Percentiles rank a stretch among this genome's conserved stretches.
These are phyloP conservation scores for Magnusiomyces sp. DNA, from an alignment of 1,139 yeast genomes.

Conservation along the genomic window DNA sequence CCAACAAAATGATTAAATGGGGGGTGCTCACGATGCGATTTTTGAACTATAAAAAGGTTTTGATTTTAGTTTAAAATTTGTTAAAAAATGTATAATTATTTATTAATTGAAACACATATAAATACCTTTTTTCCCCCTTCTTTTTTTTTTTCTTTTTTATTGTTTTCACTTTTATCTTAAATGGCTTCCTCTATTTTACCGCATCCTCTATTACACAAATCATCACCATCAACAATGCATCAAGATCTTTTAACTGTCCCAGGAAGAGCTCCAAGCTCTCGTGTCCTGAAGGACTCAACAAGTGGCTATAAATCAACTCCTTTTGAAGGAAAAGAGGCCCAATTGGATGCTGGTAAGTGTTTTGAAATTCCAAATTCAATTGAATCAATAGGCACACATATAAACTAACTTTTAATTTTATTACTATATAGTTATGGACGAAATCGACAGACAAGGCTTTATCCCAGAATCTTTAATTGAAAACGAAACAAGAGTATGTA, in stretches of 20 bases:
- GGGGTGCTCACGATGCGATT: not conserved
- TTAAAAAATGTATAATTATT: not conserved
- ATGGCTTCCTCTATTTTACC: not conserved
- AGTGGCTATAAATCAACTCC: conserved; percentile 66
- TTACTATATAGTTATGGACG: conserved; percentile 57
- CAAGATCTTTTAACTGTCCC: conserved; percentile 6
- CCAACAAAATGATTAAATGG: too few species aligned
- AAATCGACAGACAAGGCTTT: conserved; percentile 74
- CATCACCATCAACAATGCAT: not conserved
- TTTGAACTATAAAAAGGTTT: not conserved
- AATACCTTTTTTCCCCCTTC: not conserved
- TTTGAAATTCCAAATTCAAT: not conserved
- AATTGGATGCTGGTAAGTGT: conserved; percentile 47
- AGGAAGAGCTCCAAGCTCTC: conserved; percentile 7
- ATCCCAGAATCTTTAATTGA: conserved; percentile 84
- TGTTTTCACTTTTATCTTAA: not conserved
- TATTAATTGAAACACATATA: not conserved
- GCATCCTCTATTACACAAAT: not conserved
- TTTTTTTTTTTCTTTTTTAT: not conserved
- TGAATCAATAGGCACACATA: not conserved
- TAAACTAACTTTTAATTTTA: not conserved
- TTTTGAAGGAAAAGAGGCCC: conserved; percentile 74
- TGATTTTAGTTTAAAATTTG: not conserved
- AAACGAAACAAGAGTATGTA: conserved; percentile 52
- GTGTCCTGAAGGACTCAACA: conserved; percentile 11